Conservation (phyloP, 257 asterid genomes). For the Leptodermis oblonga region DNA sequence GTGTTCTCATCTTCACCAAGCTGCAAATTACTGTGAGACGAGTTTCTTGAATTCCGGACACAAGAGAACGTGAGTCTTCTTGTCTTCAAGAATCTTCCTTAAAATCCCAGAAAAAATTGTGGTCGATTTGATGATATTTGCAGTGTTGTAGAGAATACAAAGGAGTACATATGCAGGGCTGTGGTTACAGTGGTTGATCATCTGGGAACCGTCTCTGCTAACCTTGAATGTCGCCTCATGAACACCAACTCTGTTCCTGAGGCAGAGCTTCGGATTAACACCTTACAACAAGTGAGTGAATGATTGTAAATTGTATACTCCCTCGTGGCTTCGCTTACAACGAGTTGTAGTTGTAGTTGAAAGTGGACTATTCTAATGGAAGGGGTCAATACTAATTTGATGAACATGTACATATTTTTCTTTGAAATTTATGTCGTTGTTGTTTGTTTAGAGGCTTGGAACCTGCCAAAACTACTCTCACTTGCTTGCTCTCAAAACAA, state of each 20-base stretch:
- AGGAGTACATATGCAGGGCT: constrained; percentile 50
- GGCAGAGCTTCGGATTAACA: constrained; percentile 36
- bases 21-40: constrained; percentile 62
- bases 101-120: neutral
- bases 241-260: constrained; percentile 32
- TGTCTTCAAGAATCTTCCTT: neutral
- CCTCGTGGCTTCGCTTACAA: too few relatives aligned
- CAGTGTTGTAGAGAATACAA: constrained; percentile 59
- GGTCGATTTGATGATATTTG: constrained; percentile 10
- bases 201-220: constrained; percentile 57
- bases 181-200: constrained; percentile 61
- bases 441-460: constrained; percentile 49
- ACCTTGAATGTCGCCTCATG: constrained; percentile 41
- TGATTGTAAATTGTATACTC: neutral
- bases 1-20: constrained; percentile 56
- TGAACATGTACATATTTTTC: neutral
- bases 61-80: constrained; percentile 35
- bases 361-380: too few relatives aligned
- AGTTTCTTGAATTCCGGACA: constrained; percentile 40
- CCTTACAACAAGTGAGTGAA: constrained; percentile 52
- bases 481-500: constrained; percentile 35
- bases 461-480: constrained; percentile 47
- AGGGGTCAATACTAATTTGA: neutral
- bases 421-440: neutral
- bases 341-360: too few relatives aligned